These are phyloP conservation scores for Phialophora expanda DNA, from an alignment of 2,329 filamentous ascomycete species.

Conservation along the genomic window DNA sequence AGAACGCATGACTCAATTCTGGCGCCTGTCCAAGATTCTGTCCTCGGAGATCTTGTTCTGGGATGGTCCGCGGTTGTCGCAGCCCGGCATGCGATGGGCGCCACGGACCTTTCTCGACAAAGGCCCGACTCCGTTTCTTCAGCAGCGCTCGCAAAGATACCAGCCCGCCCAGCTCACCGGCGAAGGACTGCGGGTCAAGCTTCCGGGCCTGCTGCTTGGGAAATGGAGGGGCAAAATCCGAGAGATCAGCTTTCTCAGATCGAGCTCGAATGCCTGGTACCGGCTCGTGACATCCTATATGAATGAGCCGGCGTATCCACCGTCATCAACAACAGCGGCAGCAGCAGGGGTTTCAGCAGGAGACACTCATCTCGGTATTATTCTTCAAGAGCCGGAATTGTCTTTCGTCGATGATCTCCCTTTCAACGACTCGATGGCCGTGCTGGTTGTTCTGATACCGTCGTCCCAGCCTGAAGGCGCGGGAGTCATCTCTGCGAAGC, in stretches of 20 bases:
- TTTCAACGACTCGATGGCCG: not conserved
- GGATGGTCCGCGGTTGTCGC: not conserved
- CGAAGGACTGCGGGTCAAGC: too few species aligned
- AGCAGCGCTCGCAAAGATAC: too few species aligned
- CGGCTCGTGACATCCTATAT: not conserved
- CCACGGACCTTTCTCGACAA: too few species aligned
- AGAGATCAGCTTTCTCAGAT: too few species aligned
- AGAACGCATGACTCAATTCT: not conserved
- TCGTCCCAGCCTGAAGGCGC: not conserved
- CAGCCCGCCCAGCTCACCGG: too few species aligned
- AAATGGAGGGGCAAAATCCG: too few species aligned
- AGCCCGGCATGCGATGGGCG: too few species aligned
- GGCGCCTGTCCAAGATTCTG: not conserved
- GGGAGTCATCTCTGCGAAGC: not conserved
- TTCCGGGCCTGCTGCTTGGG: too few species aligned
- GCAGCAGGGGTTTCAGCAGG: not conserved
- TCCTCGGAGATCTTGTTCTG: not conserved
- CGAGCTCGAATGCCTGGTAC: not conserved
- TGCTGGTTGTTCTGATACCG: not conserved
- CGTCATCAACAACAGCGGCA: too few species aligned
- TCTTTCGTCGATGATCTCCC: not conserved
- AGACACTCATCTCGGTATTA: not conserved
- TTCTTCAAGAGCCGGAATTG: not conserved
- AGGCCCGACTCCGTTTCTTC: too few species aligned
- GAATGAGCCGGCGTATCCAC: not conserved